phyloP scores from a whole-genome alignment of 306 rosid species.

The Cajanus cajan region DNA sequence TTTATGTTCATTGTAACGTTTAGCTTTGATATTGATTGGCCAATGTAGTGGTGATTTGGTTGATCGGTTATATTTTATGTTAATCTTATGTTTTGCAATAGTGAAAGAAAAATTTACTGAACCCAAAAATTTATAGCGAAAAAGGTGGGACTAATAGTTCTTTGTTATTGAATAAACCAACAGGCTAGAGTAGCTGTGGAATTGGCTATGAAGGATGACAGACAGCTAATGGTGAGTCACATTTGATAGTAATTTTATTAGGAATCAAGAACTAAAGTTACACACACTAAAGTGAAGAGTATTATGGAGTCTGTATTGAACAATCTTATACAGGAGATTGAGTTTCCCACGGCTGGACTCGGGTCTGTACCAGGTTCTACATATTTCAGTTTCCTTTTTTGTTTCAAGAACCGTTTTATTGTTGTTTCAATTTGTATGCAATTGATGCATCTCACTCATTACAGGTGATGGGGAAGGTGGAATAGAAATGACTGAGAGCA shows the following conservation, averaged over 20 bases:
- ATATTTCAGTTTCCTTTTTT: background rate
- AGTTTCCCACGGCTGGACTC: slow-evolving; percentile 95
- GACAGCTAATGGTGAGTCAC: slow-evolving; percentile 76
- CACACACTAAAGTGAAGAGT: slow-evolving; percentile 2
- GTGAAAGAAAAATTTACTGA: background rate
- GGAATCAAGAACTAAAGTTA: slow-evolving; percentile 23
- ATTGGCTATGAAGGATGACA: slow-evolving; percentile 73
- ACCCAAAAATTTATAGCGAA: background rate
- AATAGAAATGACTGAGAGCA: slow-evolving; percentile 89
- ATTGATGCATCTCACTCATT: slow-evolving; percentile 17
- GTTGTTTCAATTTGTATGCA: background rate
- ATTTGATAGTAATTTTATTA: slow-evolving; percentile 14
- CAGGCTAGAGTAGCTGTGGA: slow-evolving; percentile 79
- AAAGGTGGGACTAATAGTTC: background rate
- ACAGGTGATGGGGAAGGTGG: slow-evolving; percentile 99
- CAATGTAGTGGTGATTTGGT: background rate
- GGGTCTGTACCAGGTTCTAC: slow-evolving; percentile 86
- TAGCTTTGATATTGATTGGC: background rate
- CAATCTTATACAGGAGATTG: slow-evolving; percentile 76
- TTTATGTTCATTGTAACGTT: slow-evolving; percentile 3
- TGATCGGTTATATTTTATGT: background rate
- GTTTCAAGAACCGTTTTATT: background rate
- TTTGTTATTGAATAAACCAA: slow-evolving; percentile 28
- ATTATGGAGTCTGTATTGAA: slow-evolving; percentile 36
- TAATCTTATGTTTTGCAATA: background rate